Evolutionary conservation across 2,329 filamentous ascomycete species (phyloP), one percentile per base, ranked within the genome.

Genomic region (Neoscytalidium dimidiatum): DNA sequence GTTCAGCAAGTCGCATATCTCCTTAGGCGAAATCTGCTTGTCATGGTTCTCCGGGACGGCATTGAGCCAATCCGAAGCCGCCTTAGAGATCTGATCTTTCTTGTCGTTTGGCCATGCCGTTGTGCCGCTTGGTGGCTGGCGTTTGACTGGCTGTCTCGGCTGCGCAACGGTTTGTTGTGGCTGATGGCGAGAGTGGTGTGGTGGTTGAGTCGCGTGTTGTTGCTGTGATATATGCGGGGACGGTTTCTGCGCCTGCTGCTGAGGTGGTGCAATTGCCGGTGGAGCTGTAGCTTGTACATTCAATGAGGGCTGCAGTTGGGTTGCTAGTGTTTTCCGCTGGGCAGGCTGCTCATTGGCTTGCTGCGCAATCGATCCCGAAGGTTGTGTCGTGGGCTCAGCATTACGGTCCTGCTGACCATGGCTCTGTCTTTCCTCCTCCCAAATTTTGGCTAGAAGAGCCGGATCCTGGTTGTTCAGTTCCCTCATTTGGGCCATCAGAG

Each of bases 401-500:
- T 26, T 23, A 31, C 53, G 46, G 7, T n/a, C n/a, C n/a, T 26
- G 48, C 2, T 49, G 35, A 3, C 60, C 69, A 67, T 81, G 79
- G 14, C 74, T 70, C 60, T 74, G 72, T 46, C 81, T 71, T 78
- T 86, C 79, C 77, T 85, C 75, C 64, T 86, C 84, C 84, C 84
- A 86, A 8, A 88, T 79, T 68, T 80, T 80, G 26, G 84, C 81
- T 58, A 88, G 82, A 64, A 86, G 77, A 11, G 76, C 74, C 3
- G 86, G 86, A 68, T 88, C 84, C 69, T 83, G 82, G 28, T 75
- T 74, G 66, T 86, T 85, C 66, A 85, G 81, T 66, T 86, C 81
- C 43, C 84, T 78, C 83, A 88, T 86, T 68, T 83, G 85, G 38
- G 83, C 80, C 73, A 87, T 84, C 79, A 86, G 82, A 1, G 77